Conservation (phyloP, 768 basidiomycete species). For the Lactarius quietus region DNA sequence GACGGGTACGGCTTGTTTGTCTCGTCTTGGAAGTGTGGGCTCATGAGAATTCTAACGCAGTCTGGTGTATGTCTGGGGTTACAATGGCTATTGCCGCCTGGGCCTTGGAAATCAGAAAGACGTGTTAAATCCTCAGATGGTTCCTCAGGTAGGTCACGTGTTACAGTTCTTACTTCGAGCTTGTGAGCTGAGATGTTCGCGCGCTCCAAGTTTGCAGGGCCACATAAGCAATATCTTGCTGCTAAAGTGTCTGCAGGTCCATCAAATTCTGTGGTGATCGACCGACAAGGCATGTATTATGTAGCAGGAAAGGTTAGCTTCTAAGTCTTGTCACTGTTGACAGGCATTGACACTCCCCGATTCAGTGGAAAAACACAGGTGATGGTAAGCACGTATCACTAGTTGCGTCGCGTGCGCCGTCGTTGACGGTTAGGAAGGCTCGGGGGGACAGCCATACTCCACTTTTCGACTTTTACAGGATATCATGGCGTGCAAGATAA, state of each 20-base stretch:
- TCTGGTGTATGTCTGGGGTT: conserved; percentile 81
- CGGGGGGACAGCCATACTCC: conserved; percentile 85
- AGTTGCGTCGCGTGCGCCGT: not conserved
- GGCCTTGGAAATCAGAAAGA: conserved; percentile 87
- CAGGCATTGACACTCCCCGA: conserved; percentile 10
- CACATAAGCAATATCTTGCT: conserved; percentile 60
- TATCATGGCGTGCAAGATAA: conserved; percentile 82
- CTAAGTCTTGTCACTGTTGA: not conserved
- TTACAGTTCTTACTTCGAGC: not conserved
- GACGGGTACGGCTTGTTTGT: conserved; percentile 51
- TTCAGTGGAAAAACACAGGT: conserved; percentile 90
- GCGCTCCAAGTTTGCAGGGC: conserved; percentile 62
- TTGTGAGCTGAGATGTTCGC: not conserved
- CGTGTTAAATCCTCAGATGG: conserved; percentile 70
- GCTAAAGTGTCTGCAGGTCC: conserved; percentile 72
- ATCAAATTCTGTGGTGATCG: conserved; percentile 77
- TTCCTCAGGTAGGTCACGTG: conserved; percentile 59
- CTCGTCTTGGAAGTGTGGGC: not conserved
- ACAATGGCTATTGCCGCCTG: conserved; percentile 87
- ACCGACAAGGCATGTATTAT: conserved; percentile 83
- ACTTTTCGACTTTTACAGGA: conserved; percentile 85
- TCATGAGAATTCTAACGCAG: conserved; percentile 37
- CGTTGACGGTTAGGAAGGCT: conserved; percentile 47
- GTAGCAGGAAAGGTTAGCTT: conserved; percentile 70
- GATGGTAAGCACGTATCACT: conserved; percentile 53